phyloP scores from a whole-genome alignment of 2,329 filamentous ascomycete species.

The Teratosphaeria epicoccoides region DNA sequence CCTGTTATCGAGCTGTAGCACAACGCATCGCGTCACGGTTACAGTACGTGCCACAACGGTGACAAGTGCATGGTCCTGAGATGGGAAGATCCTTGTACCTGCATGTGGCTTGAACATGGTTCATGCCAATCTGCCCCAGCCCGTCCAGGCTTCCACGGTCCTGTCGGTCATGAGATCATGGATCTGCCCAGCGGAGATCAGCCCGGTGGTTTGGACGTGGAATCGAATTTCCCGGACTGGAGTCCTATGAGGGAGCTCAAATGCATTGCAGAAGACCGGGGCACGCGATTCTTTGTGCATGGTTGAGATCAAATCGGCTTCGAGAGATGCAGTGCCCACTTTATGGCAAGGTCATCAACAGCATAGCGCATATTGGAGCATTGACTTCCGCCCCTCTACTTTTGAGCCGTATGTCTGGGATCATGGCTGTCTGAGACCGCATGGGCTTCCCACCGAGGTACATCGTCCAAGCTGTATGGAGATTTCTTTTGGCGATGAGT shows the following conservation, averaged over 20 bases:
- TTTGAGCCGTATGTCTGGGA: no score
- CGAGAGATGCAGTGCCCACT: no score
- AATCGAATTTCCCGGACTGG: background rate
- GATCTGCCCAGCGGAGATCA: background rate
- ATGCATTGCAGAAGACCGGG: background rate
- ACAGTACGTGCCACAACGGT: background rate
- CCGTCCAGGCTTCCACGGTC: background rate
- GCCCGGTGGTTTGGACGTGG: background rate
- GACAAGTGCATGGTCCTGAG: background rate
- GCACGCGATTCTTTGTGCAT: no score
- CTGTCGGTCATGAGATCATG: background rate
- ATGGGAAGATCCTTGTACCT: background rate
- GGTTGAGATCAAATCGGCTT: no score
- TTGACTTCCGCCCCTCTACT: no score
- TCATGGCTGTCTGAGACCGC: no score
- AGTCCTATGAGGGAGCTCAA: background rate
- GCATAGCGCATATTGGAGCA: no score
- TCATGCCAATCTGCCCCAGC: background rate
- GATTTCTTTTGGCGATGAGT: no score
- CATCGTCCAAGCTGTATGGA: no score
- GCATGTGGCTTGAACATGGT: background rate
- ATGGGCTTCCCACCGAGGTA: no score
- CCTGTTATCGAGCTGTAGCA: background rate
- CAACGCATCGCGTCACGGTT: background rate
- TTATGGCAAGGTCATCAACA: no score